Evolutionary conservation across 1,284 basidiomycete genomes (phyloP), one percentile per base, ranked within the genome.

Genomic region (Acaromyces ingoldii): DNA sequence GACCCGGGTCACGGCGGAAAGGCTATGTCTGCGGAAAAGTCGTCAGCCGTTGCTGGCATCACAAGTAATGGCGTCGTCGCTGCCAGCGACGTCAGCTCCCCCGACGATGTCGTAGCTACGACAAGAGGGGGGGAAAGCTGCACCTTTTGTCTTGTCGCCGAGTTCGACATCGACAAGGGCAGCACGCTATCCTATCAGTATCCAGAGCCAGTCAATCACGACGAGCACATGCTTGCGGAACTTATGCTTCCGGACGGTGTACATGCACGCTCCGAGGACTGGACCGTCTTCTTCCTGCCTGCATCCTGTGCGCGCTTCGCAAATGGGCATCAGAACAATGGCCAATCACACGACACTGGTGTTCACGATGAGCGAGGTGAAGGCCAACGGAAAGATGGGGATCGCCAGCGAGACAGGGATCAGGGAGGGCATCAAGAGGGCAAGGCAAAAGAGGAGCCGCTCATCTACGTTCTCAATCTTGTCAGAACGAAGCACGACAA

Each of bases 171-270:
- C 31, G 65, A 72, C 40, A 54, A 56, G 17, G 72, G 72, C 15
- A 61, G 67, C 22, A 71, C 68, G 15, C 54, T 74, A 4, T 60
- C 63, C 0, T 45, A 63, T 19, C 63, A 66, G 40, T 68, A 68
- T 37, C 72, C 72, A 9, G 55, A 39, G 10, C 61, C 59, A 1
- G 60, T 62, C 9, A 63, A 60, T 36, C 65, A 71, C 33, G 68
- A 72, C 37, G 64, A 70, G n/a, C 42, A 26, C 43, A 50, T 51
- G 22, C 81, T 98, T 3, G 95, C 93, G 1, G 93, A 96, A 78
- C 83, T 95, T 58, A 99, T 99, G 93, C 81, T 99, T 15, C 93
- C 93, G 1, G 93, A 98, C 76, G 95, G 95, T 11, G 91, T 91
- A 11, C 95, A 99, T 76, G 84, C 87, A 45, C 86, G 93, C 59